Base-by-base conservation (phyloP, 129 eudicot genomes). In the Arctium lappa region DNA sequence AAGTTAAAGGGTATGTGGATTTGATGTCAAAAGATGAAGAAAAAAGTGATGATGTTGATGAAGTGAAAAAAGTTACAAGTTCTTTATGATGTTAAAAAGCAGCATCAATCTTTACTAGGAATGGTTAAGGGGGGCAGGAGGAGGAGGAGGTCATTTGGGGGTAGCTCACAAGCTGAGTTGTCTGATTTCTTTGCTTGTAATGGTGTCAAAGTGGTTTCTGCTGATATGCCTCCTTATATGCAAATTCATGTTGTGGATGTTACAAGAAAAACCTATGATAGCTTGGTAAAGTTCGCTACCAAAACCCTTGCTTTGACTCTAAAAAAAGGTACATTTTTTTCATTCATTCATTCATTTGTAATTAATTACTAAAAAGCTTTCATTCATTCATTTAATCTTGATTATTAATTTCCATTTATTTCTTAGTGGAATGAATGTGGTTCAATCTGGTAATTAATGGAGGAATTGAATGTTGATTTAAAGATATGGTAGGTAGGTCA, bases 201-300 rank as follows among this genome's bases (percentile, higher is more conserved):
- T 22, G 27, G 27, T 22, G 27, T 22, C 27, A 22, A 22, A 22
- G 27, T 22, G 27, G 27, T 22, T 22, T 22, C 27, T 22, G 27
- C 27, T 22, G 27, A 22, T 22, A 22, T 22, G 27, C 27, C 27
- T 22, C 27, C 27, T 22, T 22, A 22, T 22, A 22, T 22, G 27
- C 27, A 22, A 22, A 22, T 22, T 22, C 27, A 22, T 22, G 27
- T 22, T 22, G 27, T 22, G 27, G 27, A 22, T 22, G 27, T 22
- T 22, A 22, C 27, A 22, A 22, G 27, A 22, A 22, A 22, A 22
- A 22, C 27, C 27, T 22, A 22, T 82, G 98, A 94, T 89, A 94
- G 97, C 85, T 87, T 94, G 91, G 98, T 92, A 77, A 94, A 91
- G 83, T 94, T 94, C 91, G 89, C 94, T 76, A 91, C 98, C 79